A percentile compares a stretch with the other conserved stretches of the same genome.
Evolutionary conservation across 2,329 filamentous ascomycete genomes (phyloP).

Genomic region (Trichocomaceae sp.): DNA sequence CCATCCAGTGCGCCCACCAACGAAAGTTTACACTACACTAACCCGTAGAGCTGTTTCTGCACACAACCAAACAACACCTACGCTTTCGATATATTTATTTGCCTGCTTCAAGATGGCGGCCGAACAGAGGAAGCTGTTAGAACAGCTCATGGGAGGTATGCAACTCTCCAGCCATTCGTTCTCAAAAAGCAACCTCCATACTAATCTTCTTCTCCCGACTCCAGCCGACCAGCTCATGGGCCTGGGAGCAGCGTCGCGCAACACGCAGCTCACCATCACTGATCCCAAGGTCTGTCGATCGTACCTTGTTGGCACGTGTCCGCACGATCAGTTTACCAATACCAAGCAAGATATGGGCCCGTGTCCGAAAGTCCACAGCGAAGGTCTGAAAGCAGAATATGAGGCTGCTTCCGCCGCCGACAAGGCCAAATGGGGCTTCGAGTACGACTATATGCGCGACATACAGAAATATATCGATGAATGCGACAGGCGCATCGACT

Average conservation of each 20-base stretch:
- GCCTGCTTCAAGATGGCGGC: slow-evolving; percentile 62
- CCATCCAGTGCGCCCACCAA: not conserved
- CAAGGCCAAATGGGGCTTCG: slow-evolving; percentile 76
- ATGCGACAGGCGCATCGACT: slow-evolving; percentile 89
- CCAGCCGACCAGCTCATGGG: slow-evolving; percentile 66
- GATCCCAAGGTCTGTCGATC: slow-evolving; percentile 93
- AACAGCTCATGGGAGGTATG: slow-evolving; percentile 69
- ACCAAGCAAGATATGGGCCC: slow-evolving; percentile 94
- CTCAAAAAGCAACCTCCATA: slow-evolving; percentile 10
- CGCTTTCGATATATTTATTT: not conserved
- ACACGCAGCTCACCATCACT: slow-evolving; percentile 75
- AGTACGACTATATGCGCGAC: slow-evolving; percentile 94
- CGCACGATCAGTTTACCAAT: slow-evolving; percentile 98
- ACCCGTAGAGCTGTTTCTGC: not conserved
- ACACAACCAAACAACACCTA: not conserved
- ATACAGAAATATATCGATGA: slow-evolving; percentile 96
- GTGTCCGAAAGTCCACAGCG: slow-evolving; percentile 82
- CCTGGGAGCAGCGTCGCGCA: slow-evolving; percentile 63
- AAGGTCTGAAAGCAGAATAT: slow-evolving; percentile 83
- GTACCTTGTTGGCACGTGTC: slow-evolving; percentile 87
- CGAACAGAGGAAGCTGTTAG: slow-evolving; percentile 96
- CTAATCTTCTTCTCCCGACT: slow-evolving; percentile 15
- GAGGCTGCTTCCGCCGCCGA: slow-evolving; percentile 64
- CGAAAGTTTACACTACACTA: not conserved
- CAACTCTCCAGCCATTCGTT: not conserved